Conservation (phyloP, 1,284 basidiomycete species). For the Fomitopsis pinicola region DNA sequence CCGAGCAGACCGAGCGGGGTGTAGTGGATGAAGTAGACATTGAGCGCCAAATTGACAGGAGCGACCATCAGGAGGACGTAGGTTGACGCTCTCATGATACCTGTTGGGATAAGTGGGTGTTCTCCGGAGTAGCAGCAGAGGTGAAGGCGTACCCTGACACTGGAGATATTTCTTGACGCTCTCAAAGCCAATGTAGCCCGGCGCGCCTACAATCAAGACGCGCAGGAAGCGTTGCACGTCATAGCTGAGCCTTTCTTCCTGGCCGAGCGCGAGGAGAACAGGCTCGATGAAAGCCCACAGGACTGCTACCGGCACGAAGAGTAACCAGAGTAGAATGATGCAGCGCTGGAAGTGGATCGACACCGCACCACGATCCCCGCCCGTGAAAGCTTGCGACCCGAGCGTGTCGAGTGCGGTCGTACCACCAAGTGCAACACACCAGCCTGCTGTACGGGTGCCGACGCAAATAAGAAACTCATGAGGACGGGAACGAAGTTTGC, state of each 20-base stretch:
- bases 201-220: conserved; percentile 58
- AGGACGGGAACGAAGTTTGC: too few relatives aligned
- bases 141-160: conserved; percentile 55
- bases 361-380: conserved; percentile 47
- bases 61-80: conserved; percentile 52
- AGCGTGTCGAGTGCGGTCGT: conserved; percentile 75
- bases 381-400: conserved; percentile 72
- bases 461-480: neutral
- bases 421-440: conserved; percentile 72
- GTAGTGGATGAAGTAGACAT: conserved; percentile 55
- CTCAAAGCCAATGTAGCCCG: conserved; percentile 74
- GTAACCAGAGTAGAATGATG: conserved; percentile 53
- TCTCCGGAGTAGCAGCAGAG: neutral
- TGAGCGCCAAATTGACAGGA: conserved; percentile 61
- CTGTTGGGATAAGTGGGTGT: conserved; percentile 28
- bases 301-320: conserved; percentile 57
- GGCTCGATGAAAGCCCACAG: conserved; percentile 61
- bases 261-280: conserved; percentile 59
- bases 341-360: conserved; percentile 70
- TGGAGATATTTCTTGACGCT: conserved; percentile 76
- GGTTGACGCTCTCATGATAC: conserved; percentile 72
- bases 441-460: conserved; percentile 38
- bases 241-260: conserved; percentile 47
- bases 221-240: conserved; percentile 64
- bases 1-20: conserved; percentile 60